Evolutionary conservation across 2,329 filamentous ascomycete species (phyloP).

Genomic region (Xylaria sp.): DNA sequence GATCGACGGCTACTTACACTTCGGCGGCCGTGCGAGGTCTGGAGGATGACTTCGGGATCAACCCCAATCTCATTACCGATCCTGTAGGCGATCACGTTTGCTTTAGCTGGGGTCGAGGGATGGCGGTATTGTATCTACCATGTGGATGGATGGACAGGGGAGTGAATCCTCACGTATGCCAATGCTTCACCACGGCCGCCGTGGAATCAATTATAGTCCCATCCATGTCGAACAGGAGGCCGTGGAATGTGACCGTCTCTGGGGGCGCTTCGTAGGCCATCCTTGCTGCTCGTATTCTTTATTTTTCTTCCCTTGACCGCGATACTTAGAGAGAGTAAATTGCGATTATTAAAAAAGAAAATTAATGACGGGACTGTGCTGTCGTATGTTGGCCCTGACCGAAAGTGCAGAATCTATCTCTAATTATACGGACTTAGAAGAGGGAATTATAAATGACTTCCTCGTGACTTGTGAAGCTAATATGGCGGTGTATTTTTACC

Average conservation of each 20-base stretch:
- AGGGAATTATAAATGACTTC: not conserved
- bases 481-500: slow-evolving; percentile 25
- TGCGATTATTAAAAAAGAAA: not conserved
- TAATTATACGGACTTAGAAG: not conserved
- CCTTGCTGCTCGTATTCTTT: slow-evolving; percentile 22
- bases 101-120: slow-evolving; percentile 21
- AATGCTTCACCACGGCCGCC: slow-evolving; percentile 79
- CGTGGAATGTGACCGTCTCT: slow-evolving; percentile 62
- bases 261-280: slow-evolving; percentile 57
- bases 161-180: slow-evolving; percentile 67
- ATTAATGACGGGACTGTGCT: not conserved
- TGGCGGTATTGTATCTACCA: not conserved
- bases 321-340: not conserved
- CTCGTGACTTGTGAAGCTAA: slow-evolving; percentile 4
- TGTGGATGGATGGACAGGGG: slow-evolving; percentile 15
- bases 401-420: slow-evolving; percentile 13
- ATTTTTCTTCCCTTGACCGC: not conserved
- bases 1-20: slow-evolving; percentile 54
- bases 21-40: slow-evolving; percentile 90
- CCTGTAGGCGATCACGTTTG: slow-evolving; percentile 54
- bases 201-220: slow-evolving; percentile 88
- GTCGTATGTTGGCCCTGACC: not conserved
- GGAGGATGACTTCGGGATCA: slow-evolving; percentile 83
- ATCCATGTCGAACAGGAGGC: slow-evolving; percentile 79
- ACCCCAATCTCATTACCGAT: slow-evolving; percentile 86